Percentiles rank a stretch among this genome's conserved stretches.
phyloP scores from a whole-genome alignment of 495 filamentous ascomycete species.

The Penicillium longicatenatum region DNA sequence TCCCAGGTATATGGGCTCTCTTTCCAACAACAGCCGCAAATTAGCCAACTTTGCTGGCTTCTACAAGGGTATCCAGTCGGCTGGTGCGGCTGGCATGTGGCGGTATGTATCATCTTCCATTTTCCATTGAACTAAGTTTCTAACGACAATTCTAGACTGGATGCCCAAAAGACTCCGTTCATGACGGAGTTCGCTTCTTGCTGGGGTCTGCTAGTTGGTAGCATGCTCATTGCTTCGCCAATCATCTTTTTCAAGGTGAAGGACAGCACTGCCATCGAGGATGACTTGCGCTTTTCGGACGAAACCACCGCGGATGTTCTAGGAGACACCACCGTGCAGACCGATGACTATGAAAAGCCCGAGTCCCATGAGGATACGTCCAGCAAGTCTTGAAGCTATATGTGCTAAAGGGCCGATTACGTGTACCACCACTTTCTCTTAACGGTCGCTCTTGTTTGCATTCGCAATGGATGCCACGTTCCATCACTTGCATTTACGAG shows the following conservation, averaged over 20 bases:
- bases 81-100: constrained; percentile 89
- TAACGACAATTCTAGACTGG: constrained; percentile 46
- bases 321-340: constrained; percentile 21
- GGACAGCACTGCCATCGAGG: constrained; percentile 69
- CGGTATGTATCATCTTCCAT: constrained; percentile 40
- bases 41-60: constrained; percentile 92
- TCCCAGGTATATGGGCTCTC: constrained; percentile 82
- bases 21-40: constrained; percentile 88
- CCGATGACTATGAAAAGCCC: constrained; percentile 20
- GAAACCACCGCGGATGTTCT: constrained; percentile 59
- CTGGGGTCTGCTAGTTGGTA: constrained; percentile 73
- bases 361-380: constrained; percentile 12
- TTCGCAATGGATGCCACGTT: constrained; percentile 5
- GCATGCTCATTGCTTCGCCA: constrained; percentile 73
- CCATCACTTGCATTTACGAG: constrained; percentile 22
- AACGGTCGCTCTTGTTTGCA: constrained; percentile 2
- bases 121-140: constrained; percentile 4
- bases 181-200: constrained; percentile 63
- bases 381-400: constrained; percentile 9
- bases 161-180: constrained; percentile 63
- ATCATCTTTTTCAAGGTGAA: constrained; percentile 79
- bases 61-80: constrained; percentile 97
- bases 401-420: background rate
- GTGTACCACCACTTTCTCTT: constrained; percentile 11
- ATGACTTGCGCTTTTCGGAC: constrained; percentile 81